Conservation (phyloP, 176 grass and related monocot species). For the Alopecurus myosuroides region DNA sequence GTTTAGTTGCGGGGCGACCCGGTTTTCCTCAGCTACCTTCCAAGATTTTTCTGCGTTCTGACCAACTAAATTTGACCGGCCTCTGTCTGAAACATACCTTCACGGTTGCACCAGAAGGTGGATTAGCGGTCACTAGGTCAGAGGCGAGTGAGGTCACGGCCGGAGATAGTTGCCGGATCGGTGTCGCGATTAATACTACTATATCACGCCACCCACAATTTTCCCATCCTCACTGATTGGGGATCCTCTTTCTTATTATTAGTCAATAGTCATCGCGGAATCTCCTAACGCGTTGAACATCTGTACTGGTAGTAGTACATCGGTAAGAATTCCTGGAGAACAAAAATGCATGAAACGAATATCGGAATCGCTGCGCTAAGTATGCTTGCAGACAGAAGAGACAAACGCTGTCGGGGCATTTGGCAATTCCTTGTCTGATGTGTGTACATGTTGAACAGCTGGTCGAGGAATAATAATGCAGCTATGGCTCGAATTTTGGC, state of each 20-base stretch:
- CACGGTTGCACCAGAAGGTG: not conserved
- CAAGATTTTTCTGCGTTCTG: conserved; percentile 34
- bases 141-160: conserved; percentile 26
- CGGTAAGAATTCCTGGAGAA: not conserved
- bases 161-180: conserved; percentile 9
- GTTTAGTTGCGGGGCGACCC: not conserved
- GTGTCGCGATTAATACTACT: not conserved
- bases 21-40: conserved; percentile 20
- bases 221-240: not conserved
- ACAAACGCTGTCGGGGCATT: not conserved
- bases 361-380: not conserved
- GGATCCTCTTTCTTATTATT: not conserved
- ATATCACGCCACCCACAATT: not conserved
- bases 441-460: not conserved
- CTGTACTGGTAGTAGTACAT: too few relatives aligned
- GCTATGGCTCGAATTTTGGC: not conserved
- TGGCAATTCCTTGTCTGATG: not conserved
- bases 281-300: conserved; percentile 19
- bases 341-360: not conserved
- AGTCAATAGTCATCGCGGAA: not conserved
- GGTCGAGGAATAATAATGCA: not conserved
- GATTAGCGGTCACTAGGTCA: not conserved
- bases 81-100: conserved; percentile 10
- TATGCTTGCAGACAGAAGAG: not conserved
- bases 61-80: conserved; percentile 20